Evolutionary conservation across 306 rosid genomes (phyloP), one percentile per base, ranked within the genome.

Genomic region (Cucumis cinereus): DNA sequence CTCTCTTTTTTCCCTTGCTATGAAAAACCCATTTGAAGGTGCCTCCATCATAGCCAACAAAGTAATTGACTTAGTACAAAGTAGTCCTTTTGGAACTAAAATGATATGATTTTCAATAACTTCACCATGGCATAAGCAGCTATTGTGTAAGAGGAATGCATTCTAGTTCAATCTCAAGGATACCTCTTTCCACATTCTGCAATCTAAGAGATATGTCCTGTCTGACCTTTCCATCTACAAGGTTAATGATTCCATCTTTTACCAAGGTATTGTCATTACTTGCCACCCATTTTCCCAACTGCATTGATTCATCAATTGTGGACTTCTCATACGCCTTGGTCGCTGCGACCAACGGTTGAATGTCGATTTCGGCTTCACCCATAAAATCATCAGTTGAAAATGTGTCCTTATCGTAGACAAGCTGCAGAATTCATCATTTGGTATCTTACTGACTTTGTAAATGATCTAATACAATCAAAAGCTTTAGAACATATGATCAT

Each of bases 301-400:
- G 88, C 81, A 81, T 77, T 0, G 92, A 62, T 71, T 88, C 88
- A 10, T 76, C 71, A 71, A 54, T 59, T 1, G 75, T n/a, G 0
- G 91, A 87, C 77, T 86, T 89, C 88, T 93, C 98, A 17, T 73
- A 79, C 10, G 96, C 92, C 75, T 77, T 85, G 7, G 98, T 92
- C n/a, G 97, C 93, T 24, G 81, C 53, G 8, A 93, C 89, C 36
- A 93, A 82, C 14, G 98, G 97, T 79, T 91, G 91, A 80, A 93
- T 93, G 84, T 93, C 98, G 67, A 93, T 91, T 81, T 93, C 98
- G 7, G 93, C 96, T 72, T 91, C 97, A 2, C 98, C 98, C 97
- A 93, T 93, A 64, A 86, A 91, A 82, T 93, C 98, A 67, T 93
- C 98, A 26, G 88, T 84, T 19, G 86, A 71, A 84, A 93, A 93